phyloP scores from a whole-genome alignment of 306 rosid genomes.

The Quercus alba region DNA sequence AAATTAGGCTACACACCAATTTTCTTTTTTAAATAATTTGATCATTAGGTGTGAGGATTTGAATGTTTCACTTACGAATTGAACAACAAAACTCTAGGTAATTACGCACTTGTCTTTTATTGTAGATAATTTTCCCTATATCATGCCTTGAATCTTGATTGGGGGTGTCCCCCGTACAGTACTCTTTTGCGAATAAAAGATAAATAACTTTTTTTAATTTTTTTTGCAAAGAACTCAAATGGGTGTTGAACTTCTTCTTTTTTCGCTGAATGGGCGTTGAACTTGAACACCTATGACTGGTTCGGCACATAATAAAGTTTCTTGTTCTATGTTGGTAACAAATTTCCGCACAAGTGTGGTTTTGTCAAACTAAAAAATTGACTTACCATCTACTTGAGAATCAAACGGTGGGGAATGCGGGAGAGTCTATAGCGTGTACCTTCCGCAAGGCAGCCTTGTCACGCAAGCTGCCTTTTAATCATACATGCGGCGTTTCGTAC shows the following conservation, averaged over 20 bases:
- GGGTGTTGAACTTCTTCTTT: not conserved
- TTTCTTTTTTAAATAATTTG: no score
- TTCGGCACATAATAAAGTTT: not conserved
- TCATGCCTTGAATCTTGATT: no score
- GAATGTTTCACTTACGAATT: no score
- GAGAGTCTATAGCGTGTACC: not conserved
- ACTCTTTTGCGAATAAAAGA: no score
- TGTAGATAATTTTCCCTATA: no score
- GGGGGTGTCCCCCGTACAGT: no score
- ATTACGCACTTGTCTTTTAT: no score
- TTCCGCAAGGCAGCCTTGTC: conserved; percentile 3
- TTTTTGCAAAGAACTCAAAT: no score
- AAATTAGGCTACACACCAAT: no score
- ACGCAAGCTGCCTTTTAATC: not conserved
- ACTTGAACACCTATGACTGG: not conserved
- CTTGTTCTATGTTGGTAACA: not conserved
- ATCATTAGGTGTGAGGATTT: no score
- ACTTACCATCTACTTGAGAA: not conserved
- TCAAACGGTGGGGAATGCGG: not conserved
- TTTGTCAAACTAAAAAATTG: not conserved
- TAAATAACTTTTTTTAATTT: no score
- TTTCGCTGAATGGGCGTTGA: not conserved
- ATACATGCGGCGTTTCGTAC: not conserved
- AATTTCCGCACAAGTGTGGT: not conserved
- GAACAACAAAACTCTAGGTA: no score